Percentiles rank a stretch among this genome's conserved stretches.
Evolutionary conservation across 2,329 filamentous ascomycete species (phyloP).

Genomic region (Drechmeria coniospora): DNA sequence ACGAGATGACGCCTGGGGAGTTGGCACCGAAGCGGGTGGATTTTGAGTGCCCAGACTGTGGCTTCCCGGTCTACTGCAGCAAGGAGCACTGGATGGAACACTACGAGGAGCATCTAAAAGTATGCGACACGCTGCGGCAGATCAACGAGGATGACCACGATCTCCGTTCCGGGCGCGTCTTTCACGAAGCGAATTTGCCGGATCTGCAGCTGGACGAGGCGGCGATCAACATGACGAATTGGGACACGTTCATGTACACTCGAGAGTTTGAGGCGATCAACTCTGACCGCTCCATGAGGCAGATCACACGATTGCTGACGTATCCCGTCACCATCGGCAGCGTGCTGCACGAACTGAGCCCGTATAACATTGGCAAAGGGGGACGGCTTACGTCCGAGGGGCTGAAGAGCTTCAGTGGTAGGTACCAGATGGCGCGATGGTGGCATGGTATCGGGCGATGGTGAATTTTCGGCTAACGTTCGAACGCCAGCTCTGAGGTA

Average conservation of each 20-base stretch:
- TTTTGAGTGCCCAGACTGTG: conserved; percentile 94
- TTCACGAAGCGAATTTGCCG: conserved; percentile 87
- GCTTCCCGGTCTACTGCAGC: conserved; percentile 83
- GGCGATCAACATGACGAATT: conserved; percentile 92
- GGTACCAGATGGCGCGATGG: conserved; percentile 16
- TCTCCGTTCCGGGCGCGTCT: conserved; percentile 74
- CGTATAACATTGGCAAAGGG: conserved; percentile 64
- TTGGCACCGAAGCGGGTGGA: conserved; percentile 66
- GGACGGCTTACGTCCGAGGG: conserved; percentile 75
- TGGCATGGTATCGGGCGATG: no score
- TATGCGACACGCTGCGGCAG: conserved; percentile 80
- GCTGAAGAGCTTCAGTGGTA: conserved; percentile 84
- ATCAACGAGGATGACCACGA: conserved; percentile 99
- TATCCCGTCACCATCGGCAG: conserved; percentile 89
- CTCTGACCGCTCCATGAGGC: conserved; percentile 76
- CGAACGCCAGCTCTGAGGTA: conserved; percentile 61
- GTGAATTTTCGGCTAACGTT: background rate
- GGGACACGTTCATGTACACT: conserved; percentile 94
- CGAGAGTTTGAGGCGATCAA: conserved; percentile 85
- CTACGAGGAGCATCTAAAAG: conserved; percentile 80
- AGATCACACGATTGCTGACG: conserved; percentile 82
- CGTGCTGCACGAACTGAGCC: conserved; percentile 84
- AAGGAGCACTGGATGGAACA: conserved; percentile 93
- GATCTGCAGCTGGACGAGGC: conserved; percentile 83
- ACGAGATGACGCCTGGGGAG: conserved; percentile 36